A percentile compares a stretch with the other conserved stretches of the same genome.
These are phyloP conservation scores for Mycosphaerella sp. DNA, from an alignment of 2,329 filamentous ascomycete species.

Conservation along the genomic window DNA sequence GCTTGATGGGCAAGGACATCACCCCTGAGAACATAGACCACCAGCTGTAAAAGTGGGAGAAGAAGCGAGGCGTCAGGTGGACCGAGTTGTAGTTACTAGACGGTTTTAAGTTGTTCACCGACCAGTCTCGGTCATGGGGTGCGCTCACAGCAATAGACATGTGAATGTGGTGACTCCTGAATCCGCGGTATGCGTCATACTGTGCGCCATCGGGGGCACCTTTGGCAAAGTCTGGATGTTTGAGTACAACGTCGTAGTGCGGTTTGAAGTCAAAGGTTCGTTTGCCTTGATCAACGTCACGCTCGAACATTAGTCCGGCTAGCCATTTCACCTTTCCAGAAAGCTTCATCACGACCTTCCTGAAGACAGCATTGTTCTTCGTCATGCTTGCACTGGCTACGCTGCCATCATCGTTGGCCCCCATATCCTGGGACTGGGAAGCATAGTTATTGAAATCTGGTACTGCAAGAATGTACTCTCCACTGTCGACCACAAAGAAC, in stretches of 20 bases:
- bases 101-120: slow-evolving; percentile 63
- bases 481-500: slow-evolving; percentile 93
- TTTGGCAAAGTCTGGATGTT: slow-evolving; percentile 69
- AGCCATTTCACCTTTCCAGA: slow-evolving; percentile 94
- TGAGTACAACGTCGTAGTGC: slow-evolving; percentile 86
- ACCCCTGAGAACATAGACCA: slow-evolving; percentile 94
- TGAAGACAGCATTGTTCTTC: slow-evolving; percentile 77
- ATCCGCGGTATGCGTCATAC: slow-evolving; percentile 95
- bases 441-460: slow-evolving; percentile 90
- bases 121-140: slow-evolving; percentile 81
- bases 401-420: slow-evolving; percentile 51
- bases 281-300: slow-evolving; percentile 63
- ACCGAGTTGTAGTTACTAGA: slow-evolving; percentile 95
- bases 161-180: slow-evolving; percentile 94
- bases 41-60: slow-evolving; percentile 97
- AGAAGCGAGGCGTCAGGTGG: slow-evolving; percentile 90
- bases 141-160: slow-evolving; percentile 87
- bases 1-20: slow-evolving; percentile 89
- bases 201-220: slow-evolving; percentile 42
- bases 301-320: slow-evolving; percentile 86
- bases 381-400: slow-evolving; percentile 55
- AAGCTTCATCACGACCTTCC: slow-evolving; percentile 98
- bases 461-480: slow-evolving; percentile 88
- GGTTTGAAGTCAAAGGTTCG: slow-evolving; percentile 84
- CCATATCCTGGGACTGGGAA: slow-evolving; percentile 53